Evolutionary conservation across 257 asterid species (phyloP).

Genomic region (Solanum peruvianum): DNA sequence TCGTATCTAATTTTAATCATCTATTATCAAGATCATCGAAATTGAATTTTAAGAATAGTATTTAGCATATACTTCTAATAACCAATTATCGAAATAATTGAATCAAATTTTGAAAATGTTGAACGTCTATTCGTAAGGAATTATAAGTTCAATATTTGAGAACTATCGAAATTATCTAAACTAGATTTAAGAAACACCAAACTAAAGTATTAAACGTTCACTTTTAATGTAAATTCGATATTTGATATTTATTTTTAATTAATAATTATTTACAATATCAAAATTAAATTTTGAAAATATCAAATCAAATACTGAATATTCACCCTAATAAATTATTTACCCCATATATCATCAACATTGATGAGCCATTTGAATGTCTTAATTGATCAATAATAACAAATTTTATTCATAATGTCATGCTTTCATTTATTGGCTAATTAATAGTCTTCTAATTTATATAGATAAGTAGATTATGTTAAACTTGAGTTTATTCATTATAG

Average conservation of each 20-base stretch:
- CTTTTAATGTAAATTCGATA: not conserved
- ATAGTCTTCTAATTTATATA: not conserved
- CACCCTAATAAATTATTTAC: not conserved
- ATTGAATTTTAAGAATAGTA: too few species aligned
- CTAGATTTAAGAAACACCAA: accelerated
- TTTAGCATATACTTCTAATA: too few species aligned
- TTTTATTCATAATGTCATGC: too few species aligned
- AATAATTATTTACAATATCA: too few species aligned
- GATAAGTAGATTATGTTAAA: not conserved
- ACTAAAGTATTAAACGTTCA: not conserved
- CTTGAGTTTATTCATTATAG: not conserved
- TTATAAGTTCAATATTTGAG: too few species aligned
- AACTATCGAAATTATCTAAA: not conserved
- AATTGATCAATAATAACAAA: not conserved
- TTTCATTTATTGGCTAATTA: not conserved
- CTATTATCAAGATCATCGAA: too few species aligned
- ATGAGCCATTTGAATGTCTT: not conserved
- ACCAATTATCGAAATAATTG: not conserved
- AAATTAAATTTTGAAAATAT: not conserved
- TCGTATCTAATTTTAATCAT: too few species aligned
- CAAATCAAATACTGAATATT: not conserved
- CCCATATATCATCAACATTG: not conserved
- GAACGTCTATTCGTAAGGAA: not conserved
- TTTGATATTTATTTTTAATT: too few species aligned
- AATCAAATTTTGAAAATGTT: not conserved